Evolutionary conservation across 2,329 filamentous ascomycete genomes (phyloP), one percentile per base, ranked within the genome.

Genomic region (Pseudocercospora pini-densiflorae): DNA sequence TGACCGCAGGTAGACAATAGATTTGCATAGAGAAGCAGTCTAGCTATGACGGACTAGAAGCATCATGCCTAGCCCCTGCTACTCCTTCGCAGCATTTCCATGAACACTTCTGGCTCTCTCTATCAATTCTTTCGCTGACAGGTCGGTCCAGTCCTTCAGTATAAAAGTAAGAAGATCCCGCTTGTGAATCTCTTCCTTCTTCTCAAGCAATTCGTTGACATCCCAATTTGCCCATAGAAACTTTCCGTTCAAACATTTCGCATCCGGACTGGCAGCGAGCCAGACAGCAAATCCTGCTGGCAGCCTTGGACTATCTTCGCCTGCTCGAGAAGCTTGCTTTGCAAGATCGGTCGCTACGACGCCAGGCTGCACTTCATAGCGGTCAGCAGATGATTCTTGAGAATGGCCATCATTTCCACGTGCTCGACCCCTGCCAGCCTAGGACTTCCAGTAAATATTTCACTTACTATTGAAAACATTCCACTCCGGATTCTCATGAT

Each of bases 191-290:
- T 62, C 62, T 58, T 64, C 62, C 40, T 51, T 62, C 58, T 47
- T 49, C 57, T 60, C 63, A 36, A 64, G 51, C 61, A 70, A 29
- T 31, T 68, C 65, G n/a, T 29, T 49, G 23, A 70, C 53, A 66
- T 70, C 68, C 65, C 65, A 70, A 62, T 70, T 68, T 57, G 68
- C 68, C 65, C 68, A 70, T 10, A 70, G 19, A 61, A 71, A 72
- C 53, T 62, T 60, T 24, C 70, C 69, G 45, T 67, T 67, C 31
- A 68, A 61, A 36, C 31, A 43, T 43, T 45, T 64, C 0, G 73
- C 71, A 66, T 83, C 79, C 1, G 75, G 65, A 40, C 74, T 45
- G 43, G 65, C 76, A 1, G 77, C 72, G 5, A 80, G 70, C 80
- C 80, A 83, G 2, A 82, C 74, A 14, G 54, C 64, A 43, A 66